Evolutionary conservation across 176 grass and related monocot species (phyloP).

Genomic region (Saccharum spontaneum): DNA sequence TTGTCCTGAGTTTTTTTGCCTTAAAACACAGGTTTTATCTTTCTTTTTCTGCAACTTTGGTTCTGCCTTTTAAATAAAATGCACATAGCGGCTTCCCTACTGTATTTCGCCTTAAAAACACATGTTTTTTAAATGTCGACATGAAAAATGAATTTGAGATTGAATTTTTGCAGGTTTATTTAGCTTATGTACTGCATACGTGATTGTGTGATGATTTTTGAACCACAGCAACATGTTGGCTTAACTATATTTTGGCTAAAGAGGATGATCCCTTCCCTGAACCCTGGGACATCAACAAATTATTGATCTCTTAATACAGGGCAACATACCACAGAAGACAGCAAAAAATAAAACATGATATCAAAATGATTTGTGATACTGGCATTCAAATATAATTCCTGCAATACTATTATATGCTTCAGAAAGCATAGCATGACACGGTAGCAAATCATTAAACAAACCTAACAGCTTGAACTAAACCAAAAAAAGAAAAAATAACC

Average conservation of each 20-base stretch:
- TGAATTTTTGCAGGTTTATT: not conserved
- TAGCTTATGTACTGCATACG: not conserved
- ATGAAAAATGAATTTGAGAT: not conserved
- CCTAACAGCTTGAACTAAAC: not conserved
- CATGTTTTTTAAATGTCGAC: not conserved
- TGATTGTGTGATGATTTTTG: not conserved
- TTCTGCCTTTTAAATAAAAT: not conserved
- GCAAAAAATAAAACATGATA: conserved; percentile 13
- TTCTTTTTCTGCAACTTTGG: not conserved
- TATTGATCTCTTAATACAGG: not conserved
- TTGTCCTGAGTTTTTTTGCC: not conserved
- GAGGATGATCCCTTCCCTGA: not conserved
- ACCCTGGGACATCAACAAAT: not conserved
- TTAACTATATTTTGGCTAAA: not conserved
- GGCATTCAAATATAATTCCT: not conserved
- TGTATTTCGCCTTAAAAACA: not conserved
- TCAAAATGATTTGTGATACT: not conserved
- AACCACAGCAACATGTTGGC: not conserved
- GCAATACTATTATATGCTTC: not conserved
- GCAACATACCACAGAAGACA: not conserved
- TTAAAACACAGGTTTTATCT: not conserved
- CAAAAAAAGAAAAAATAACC: not conserved
- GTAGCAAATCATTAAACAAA: conserved; percentile 23
- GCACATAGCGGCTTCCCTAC: not conserved
- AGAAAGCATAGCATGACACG: not conserved